phyloP scores from a whole-genome alignment of 345 rosid genomes.

The Theobroma cacao region DNA sequence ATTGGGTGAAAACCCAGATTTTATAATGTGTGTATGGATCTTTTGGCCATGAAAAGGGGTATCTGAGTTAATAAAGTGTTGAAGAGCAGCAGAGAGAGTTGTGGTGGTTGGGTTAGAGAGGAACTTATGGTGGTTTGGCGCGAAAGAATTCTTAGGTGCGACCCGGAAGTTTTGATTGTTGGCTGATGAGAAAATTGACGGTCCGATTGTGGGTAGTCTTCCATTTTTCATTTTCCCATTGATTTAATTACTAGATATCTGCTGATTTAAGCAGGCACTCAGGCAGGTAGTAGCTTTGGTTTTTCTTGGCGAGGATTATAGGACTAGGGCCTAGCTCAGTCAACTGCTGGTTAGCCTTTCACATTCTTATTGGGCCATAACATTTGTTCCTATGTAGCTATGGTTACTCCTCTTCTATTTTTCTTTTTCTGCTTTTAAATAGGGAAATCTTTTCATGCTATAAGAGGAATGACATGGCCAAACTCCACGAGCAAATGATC shows the following conservation, averaged over 20 bases:
- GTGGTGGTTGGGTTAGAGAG: constrained; percentile 23
- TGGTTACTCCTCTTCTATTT: background rate
- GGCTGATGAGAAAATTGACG: constrained; percentile 11
- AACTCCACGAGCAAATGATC: background rate
- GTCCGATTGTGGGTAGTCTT: constrained; percentile 16
- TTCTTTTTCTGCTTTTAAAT: background rate
- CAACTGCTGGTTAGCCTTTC: background rate
- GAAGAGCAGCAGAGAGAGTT: constrained; percentile 53
- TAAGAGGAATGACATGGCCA: background rate
- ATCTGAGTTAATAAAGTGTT: constrained; percentile 62
- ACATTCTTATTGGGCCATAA: background rate
- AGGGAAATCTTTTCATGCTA: background rate
- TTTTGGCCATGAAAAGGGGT: constrained; percentile 54
- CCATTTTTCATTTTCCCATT: constrained; percentile 28
- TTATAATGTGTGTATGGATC: constrained; percentile 62
- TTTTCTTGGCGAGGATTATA: no score
- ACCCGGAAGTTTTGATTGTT: background rate
- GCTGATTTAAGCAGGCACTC: background rate
- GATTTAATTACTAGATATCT: background rate
- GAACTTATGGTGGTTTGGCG: constrained; percentile 8
- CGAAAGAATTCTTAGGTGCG: constrained; percentile 10
- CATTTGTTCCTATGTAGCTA: background rate
- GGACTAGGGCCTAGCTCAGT: background rate
- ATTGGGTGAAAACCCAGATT: constrained; percentile 61
- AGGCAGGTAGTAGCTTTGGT: background rate